These are phyloP conservation scores for Lolium multiflorum DNA, from an alignment of 176 grass and related monocot species.

Conservation along the genomic window DNA sequence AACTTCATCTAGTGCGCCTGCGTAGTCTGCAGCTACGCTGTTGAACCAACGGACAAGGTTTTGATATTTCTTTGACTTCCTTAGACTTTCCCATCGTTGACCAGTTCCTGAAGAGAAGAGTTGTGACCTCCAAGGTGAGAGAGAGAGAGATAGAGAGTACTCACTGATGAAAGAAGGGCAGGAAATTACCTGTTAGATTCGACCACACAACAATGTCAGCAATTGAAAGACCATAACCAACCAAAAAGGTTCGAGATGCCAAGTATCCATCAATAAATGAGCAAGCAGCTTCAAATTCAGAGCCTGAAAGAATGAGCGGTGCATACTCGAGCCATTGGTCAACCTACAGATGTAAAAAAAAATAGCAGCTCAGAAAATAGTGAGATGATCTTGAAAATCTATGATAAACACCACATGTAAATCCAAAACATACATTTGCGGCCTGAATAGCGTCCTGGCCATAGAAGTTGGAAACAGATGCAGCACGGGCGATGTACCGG, in stretches of 20 bases:
- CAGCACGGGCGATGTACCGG: constrained; percentile 56
- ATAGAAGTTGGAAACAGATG: constrained; percentile 71
- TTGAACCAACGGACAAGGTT: constrained; percentile 85
- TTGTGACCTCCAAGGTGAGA: constrained; percentile 33
- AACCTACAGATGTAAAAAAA: constrained; percentile 57
- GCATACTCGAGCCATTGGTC: constrained; percentile 88
- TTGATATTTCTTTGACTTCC: constrained; percentile 85
- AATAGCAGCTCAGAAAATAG: constrained; percentile 27
- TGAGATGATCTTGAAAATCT: constrained; percentile 3
- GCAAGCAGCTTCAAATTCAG: constrained; percentile 80
- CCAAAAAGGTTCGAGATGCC: constrained; percentile 70
- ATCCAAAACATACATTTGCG: constrained; percentile 60
- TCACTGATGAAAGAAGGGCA: constrained; percentile 9
- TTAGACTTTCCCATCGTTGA: constrained; percentile 93
- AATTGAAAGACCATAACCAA: constrained; percentile 72
- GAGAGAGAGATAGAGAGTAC: neutral
- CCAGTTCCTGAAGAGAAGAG: constrained; percentile 63
- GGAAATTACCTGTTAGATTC: constrained; percentile 75
- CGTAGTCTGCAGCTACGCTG: constrained; percentile 61
- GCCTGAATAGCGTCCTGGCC: constrained; percentile 62
- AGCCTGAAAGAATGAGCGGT: constrained; percentile 63
- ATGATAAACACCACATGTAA: neutral
- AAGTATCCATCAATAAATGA: constrained; percentile 70
- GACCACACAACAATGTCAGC: constrained; percentile 83
- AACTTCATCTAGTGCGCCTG: constrained; percentile 61